phyloP scores from a whole-genome alignment of 1,139 yeast species.

The Kodamaea ohmeri region DNA sequence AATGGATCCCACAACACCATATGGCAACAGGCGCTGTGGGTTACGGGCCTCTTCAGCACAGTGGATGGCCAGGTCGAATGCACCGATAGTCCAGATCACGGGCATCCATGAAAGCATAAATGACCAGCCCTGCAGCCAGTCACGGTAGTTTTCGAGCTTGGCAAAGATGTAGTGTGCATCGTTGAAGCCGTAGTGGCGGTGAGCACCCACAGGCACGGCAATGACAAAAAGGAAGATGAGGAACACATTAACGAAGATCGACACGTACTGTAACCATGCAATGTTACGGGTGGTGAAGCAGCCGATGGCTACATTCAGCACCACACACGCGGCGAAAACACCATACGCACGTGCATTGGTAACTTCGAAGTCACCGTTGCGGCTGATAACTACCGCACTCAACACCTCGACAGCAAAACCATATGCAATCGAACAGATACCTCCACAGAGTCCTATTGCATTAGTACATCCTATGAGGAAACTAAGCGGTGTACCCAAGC shows the following conservation, averaged over 20 bases:
- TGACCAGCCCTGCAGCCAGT: conserved; percentile 69
- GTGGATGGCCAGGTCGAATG: conserved; percentile 33
- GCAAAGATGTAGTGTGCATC: conserved; percentile 45
- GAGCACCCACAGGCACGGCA: conserved; percentile 60
- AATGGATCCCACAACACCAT: conserved; percentile 48
- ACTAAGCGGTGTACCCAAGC: conserved; percentile 33
- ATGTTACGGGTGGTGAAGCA: conserved; percentile 39
- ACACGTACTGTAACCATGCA: conserved; percentile 58
- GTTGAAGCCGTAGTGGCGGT: conserved; percentile 31
- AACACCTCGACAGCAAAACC: conserved; percentile 38
- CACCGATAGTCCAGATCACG: conserved; percentile 34
- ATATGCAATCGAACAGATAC: conserved; percentile 38
- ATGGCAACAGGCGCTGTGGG: conserved; percentile 28
- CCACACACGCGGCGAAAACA: conserved; percentile 34
- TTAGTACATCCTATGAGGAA: conserved; percentile 37
- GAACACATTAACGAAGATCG: conserved; percentile 54
- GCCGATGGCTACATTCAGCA: conserved; percentile 29
- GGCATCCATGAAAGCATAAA: conserved; percentile 29
- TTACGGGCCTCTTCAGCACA: conserved; percentile 31
- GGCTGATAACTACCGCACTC: conserved; percentile 32
- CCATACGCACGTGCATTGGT: conserved; percentile 36
- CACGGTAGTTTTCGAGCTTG: conserved; percentile 49
- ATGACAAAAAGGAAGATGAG: conserved; percentile 52
- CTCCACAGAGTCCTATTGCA: conserved; percentile 36
- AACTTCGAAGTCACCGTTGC: conserved; percentile 32